A percentile compares a stretch with the other conserved stretches of the same genome.
These are phyloP conservation scores for Chrysoporthe puriensis DNA, from an alignment of 2,329 filamentous ascomycete genomes.

Conservation along the genomic window DNA sequence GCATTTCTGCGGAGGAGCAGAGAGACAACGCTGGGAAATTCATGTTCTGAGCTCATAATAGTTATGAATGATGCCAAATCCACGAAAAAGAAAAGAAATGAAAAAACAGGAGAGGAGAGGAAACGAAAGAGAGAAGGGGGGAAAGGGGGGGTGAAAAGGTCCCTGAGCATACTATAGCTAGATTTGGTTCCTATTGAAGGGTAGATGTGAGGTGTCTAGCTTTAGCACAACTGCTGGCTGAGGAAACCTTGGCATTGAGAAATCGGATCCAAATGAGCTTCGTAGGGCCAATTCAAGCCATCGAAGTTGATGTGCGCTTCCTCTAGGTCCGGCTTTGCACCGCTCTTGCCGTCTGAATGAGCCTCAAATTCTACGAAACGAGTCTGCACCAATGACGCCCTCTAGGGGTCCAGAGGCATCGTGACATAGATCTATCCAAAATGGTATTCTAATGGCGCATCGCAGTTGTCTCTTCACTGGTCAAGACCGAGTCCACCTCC, in stretches of 20 bases:
- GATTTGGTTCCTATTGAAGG: neutral
- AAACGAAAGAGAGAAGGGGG: too few relatives aligned
- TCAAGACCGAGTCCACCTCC: neutral
- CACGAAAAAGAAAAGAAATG: neutral
- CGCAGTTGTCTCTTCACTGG: neutral
- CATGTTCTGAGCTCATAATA: neutral
- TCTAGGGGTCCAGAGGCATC: neutral
- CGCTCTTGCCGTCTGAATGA: neutral
- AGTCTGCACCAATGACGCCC: neutral
- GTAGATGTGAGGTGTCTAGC: too few relatives aligned
- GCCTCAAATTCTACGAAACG: neutral
- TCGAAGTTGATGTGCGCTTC: too few relatives aligned
- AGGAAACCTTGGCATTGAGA: too few relatives aligned
- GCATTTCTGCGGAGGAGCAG: neutral
- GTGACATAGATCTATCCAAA: neutral
- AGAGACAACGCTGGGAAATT: neutral
- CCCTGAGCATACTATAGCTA: neutral
- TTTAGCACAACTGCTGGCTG: too few relatives aligned
- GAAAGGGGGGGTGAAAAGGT: neutral
- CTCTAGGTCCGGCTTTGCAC: too few relatives aligned
- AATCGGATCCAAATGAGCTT: too few relatives aligned
- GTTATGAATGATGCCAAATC: too few relatives aligned
- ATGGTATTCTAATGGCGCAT: neutral
- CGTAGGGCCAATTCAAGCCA: too few relatives aligned
- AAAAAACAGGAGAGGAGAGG: neutral